These are phyloP conservation scores for Azolla pinnata DNA, from an alignment of 75 land plant genomes.

Conservation along the genomic window DNA sequence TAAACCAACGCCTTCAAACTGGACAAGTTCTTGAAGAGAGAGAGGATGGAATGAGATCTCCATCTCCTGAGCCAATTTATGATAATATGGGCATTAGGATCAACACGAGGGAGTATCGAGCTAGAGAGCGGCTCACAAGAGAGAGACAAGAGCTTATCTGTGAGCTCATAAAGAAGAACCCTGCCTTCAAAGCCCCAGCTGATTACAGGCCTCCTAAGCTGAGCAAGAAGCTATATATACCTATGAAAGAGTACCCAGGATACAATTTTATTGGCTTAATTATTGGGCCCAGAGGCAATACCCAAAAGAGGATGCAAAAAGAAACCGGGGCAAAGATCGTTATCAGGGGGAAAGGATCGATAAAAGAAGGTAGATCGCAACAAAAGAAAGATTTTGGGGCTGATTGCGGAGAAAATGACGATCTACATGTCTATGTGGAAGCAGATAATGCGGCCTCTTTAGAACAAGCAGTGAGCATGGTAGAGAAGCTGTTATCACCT, in stretches of 20 bases:
- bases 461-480: slow-evolving; percentile 35
- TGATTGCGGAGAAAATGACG: slow-evolving; percentile 26
- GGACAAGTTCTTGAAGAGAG: slow-evolving; percentile 13
- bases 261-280: slow-evolving; percentile 48
- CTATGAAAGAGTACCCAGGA: slow-evolving; percentile 41
- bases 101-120: slow-evolving; percentile 21
- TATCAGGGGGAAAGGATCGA: slow-evolving; percentile 36
- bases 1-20: slow-evolving; percentile 24
- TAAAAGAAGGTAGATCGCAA: slow-evolving; percentile 24
- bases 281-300: slow-evolving; percentile 41
- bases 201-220: slow-evolving; percentile 25
- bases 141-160: slow-evolving; percentile 26
- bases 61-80: slow-evolving; percentile 30
- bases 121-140: slow-evolving; percentile 16
- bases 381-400: slow-evolving; percentile 18
- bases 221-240: slow-evolving; percentile 42
- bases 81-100: slow-evolving; percentile 19
- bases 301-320: slow-evolving; percentile 37
- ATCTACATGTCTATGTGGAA: slow-evolving; percentile 42
- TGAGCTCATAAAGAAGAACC: slow-evolving; percentile 25
- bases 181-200: slow-evolving; percentile 23
- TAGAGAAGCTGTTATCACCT: slow-evolving; percentile 44
- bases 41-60: slow-evolving; percentile 22
- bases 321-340: slow-evolving; percentile 44
- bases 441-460: slow-evolving; percentile 34